These are phyloP conservation scores for Phaeomoniella chlamydospora DNA, from an alignment of 2,329 filamentous ascomycete genomes.

Conservation along the genomic window DNA sequence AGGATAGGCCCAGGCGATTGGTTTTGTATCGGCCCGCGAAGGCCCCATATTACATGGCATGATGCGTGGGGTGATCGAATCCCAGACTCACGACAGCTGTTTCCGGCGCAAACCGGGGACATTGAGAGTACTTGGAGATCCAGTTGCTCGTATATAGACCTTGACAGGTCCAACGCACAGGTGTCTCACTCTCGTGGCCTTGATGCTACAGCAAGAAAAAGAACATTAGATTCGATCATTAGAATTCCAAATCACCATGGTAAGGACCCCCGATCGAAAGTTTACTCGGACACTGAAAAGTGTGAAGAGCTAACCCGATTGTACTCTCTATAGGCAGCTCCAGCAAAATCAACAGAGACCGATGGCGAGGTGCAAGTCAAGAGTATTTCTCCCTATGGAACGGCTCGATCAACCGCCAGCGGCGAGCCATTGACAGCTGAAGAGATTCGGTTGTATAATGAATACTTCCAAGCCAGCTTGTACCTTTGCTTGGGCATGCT, in stretches of 20 bases:
- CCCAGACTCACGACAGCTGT: background rate
- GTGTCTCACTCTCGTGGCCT: background rate
- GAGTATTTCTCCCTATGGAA: slow-evolving; percentile 50
- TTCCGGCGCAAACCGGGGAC: background rate
- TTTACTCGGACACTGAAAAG: background rate
- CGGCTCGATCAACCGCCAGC: slow-evolving; percentile 49
- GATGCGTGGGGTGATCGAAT: background rate
- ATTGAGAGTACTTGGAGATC: background rate
- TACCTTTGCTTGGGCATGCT: slow-evolving; percentile 71
- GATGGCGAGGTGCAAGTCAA: slow-evolving; percentile 24
- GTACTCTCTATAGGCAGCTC: background rate
- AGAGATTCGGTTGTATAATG: slow-evolving; percentile 53
- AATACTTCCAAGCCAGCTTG: slow-evolving; percentile 60
- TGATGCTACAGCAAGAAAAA: background rate
- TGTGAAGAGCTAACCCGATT: background rate
- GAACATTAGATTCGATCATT: too few relatives aligned
- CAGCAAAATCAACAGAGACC: background rate
- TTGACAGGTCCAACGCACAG: background rate
- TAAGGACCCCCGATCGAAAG: background rate
- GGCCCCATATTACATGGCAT: background rate
- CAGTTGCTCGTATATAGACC: background rate
- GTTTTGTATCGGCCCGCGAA: background rate
- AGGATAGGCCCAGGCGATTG: background rate
- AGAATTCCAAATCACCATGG: background rate
- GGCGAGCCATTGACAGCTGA: slow-evolving; percentile 48